Evolutionary conservation across 495 filamentous ascomycete genomes (phyloP).

Genomic region (Daldinia caldariorum): DNA sequence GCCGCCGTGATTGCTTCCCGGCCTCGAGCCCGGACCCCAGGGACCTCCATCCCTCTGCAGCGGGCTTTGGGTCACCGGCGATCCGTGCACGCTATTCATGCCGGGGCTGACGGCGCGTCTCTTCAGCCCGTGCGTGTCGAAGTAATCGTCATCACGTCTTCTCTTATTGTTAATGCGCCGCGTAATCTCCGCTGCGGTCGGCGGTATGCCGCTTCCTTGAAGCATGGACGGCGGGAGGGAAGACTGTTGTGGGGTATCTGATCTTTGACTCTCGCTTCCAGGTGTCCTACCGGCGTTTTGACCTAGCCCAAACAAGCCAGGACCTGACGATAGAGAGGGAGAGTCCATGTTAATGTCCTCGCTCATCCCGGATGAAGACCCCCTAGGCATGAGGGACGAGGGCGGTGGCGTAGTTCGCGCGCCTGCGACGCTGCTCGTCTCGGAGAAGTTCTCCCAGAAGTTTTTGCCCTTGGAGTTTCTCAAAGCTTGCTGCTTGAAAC

Average conservation of each 20-base stretch:
- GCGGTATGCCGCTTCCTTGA: conserved; percentile 47
- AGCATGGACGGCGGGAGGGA: conserved; percentile 51
- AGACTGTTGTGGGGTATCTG: conserved; percentile 56
- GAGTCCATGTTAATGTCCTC: conserved; percentile 84
- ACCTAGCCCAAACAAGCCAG: conserved; percentile 40
- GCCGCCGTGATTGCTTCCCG: conserved; percentile 65
- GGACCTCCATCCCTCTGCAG: conserved; percentile 72
- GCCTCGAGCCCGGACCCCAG: conserved; percentile 79
- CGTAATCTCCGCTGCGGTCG: conserved; percentile 72
- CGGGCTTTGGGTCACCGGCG: conserved; percentile 86
- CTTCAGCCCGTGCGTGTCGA: conserved; percentile 90
- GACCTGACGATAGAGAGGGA: conserved; percentile 64
- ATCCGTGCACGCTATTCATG: conserved; percentile 84
- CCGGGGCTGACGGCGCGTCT: conserved; percentile 92
- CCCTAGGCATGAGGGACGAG: conserved; percentile 60
- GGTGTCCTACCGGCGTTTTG: conserved; percentile 23
- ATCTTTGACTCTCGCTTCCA: conserved; percentile 40
- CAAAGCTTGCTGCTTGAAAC: conserved; percentile 76
- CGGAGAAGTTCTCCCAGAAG: conserved; percentile 83
- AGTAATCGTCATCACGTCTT: conserved; percentile 88
- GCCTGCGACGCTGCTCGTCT: conserved; percentile 59
- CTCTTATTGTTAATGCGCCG: conserved; percentile 77
- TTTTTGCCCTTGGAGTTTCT: conserved; percentile 74
- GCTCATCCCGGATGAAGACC: conserved; percentile 70
- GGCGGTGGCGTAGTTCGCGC: conserved; percentile 73